phyloP scores from a whole-genome alignment of 768 basidiomycete species.

The Hericium alpestre region DNA sequence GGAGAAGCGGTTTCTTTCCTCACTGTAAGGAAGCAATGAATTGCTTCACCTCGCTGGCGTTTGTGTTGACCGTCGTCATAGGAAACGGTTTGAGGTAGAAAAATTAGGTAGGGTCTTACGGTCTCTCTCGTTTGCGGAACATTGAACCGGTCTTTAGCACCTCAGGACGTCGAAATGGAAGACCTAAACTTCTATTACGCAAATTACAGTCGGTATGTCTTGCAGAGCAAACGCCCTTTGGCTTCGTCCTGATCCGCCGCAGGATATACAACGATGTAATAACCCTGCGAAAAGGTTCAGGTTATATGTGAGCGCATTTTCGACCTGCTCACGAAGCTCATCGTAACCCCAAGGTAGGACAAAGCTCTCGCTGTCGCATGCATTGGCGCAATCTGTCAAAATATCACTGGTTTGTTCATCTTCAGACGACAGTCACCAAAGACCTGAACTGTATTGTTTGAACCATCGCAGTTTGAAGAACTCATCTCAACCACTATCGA shows the following conservation, averaged over 20 bases:
- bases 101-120: conserved; percentile 49
- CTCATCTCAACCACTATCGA: conserved; percentile 89
- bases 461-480: conserved; percentile 63
- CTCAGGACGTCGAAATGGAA: conserved; percentile 92
- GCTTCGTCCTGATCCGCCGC: background rate
- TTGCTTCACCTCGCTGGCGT: conserved; percentile 2
- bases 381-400: conserved; percentile 92
- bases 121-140: conserved; percentile 5
- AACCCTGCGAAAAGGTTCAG: conserved; percentile 85
- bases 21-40: conserved; percentile 51
- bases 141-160: conserved; percentile 32
- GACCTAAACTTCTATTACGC: conserved; percentile 96
- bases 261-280: conserved; percentile 95
- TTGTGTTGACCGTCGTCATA: conserved; percentile 20
- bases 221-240: background rate
- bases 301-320: conserved; percentile 69
- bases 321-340: conserved; percentile 1
- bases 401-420: conserved; percentile 66
- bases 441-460: too few species aligned
- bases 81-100: conserved; percentile 91
- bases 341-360: conserved; percentile 47
- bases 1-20: conserved; percentile 82
- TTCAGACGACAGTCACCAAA: background rate
- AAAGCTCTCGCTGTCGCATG: conserved; percentile 89
- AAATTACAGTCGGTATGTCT: conserved; percentile 65